Evolutionary conservation across 2,329 filamentous ascomycete species (phyloP), one percentile per base, ranked within the genome.

Genomic region (Thielaviopsis populi): DNA sequence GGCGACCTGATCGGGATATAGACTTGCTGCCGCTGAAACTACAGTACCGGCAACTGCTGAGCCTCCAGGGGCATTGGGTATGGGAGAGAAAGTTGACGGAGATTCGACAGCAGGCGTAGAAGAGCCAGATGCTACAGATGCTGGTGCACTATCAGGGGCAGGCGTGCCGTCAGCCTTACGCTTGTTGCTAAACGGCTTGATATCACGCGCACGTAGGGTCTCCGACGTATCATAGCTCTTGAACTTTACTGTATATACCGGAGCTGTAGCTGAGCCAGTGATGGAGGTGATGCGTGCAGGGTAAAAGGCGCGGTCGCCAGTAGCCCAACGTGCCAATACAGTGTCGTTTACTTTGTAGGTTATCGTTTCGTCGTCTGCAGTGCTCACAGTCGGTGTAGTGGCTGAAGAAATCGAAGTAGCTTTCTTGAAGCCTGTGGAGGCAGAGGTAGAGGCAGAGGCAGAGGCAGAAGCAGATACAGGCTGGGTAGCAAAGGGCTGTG

Each of bases 221-320:
- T 96, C 91, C 56, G 87, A 89, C 24, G 82, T 90, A 68, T 86
- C 83, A 76, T 97, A 97, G 70, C 84, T 89, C 76, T 95, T 92
- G 79, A 97, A 99, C 69, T 88, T 94, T 74, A 99, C 91, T 59
- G 89, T 87, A 73, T 96, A 99, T 68, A 96, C 89, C 42, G 91
- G 92, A 62, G 89, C 88, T 53, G 85, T 88, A n/a, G 87, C 86
- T 8, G 91, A 96, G 65, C 94, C 94, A 24, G 92, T 96, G 70
- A 96, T 91, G 62, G 88, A 91, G 61, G 90, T 92, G 74, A 99
- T 95, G 70, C 89, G 86, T 50, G 91, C 94, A 56, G 90, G 87
- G 76, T 97, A 97, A 76, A 91, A 96, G 27, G 83, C 82, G 71
- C 88, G 90, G 74, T 99, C 94, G 63, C 90, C 91, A 10, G 89